These are phyloP conservation scores for Penicillium digitatum DNA, from an alignment of 2,329 filamentous ascomycete genomes.

Conservation along the genomic window DNA sequence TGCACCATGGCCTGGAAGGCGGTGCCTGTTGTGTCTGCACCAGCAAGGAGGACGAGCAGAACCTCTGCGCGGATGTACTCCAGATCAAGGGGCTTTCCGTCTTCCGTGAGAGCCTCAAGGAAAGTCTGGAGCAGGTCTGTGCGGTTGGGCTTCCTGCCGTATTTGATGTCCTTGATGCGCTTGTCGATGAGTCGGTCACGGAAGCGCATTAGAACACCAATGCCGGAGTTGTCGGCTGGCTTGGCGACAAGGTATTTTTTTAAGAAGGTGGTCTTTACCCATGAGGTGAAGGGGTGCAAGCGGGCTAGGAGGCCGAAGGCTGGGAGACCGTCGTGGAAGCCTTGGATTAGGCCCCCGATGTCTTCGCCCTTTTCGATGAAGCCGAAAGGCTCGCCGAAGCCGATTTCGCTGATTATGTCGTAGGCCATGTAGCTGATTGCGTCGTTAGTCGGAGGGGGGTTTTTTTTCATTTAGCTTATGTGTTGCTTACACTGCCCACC, in stretches of 20 bases:
- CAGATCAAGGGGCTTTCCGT: slow-evolving; percentile 47
- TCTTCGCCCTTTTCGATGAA: slow-evolving; percentile 53
- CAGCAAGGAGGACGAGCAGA: slow-evolving; percentile 50
- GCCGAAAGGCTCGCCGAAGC: slow-evolving; percentile 55
- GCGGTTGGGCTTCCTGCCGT: slow-evolving; percentile 44
- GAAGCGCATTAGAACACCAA: slow-evolving; percentile 56
- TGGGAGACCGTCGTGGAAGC: slow-evolving; percentile 52
- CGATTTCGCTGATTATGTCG: slow-evolving; percentile 55
- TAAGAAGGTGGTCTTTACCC: slow-evolving; percentile 52
- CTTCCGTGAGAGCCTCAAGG: slow-evolving; percentile 43
- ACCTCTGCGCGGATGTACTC: slow-evolving; percentile 54
- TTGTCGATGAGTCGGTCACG: slow-evolving; percentile 52
- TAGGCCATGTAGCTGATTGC: slow-evolving; percentile 50
- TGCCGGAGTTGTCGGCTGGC: slow-evolving; percentile 52
- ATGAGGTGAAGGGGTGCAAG: slow-evolving; percentile 53
- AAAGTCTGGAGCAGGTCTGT: slow-evolving; percentile 54
- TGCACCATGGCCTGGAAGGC: slow-evolving; percentile 49
- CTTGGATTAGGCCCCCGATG: slow-evolving; percentile 52
- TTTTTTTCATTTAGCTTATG: neutral
- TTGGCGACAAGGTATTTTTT: slow-evolving; percentile 52
- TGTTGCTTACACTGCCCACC: slow-evolving; percentile 49
- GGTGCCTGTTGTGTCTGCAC: slow-evolving; percentile 53
- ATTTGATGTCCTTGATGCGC: slow-evolving; percentile 47
- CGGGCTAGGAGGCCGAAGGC: slow-evolving; percentile 52
- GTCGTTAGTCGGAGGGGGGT: neutral